Evolutionary conservation across 2,329 filamentous ascomycete species (phyloP), one percentile per base, ranked within the genome.

Genomic region (Trichoderma asperellum): DNA sequence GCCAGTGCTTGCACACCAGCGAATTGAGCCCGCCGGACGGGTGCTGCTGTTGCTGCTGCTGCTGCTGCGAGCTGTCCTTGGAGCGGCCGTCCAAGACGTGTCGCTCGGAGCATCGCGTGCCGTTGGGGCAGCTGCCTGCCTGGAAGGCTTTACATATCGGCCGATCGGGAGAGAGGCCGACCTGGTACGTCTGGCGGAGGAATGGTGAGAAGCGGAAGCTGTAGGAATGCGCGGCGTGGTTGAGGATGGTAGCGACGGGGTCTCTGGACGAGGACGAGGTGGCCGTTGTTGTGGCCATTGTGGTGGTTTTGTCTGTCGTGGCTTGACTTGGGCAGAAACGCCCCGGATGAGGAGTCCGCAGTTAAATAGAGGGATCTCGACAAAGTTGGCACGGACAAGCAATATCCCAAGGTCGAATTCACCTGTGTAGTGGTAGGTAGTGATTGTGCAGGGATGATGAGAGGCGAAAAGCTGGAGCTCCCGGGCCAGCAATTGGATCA

Each of bases 1-100:
- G 89, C 90, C 96, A 98, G 85, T 98, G 96, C 84, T 99, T 99
- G 89, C 96, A 99, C 71, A 99, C 95, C 18, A 98, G 89, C 77
- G 88, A 92, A 82, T 91, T 92, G 79, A 91, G 91, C 40, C 89
- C 89, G 52, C 84, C 80, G 16, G 79, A 76, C n/a, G 77, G 78
- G 70, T 78, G 76, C 24, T 76, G 72, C 40, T 43, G 40, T 5
- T 32, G 32, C 18, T 43, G 37, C 5, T 74, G 72, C 70, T 78
- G 77, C 75, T 68, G 52, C 47, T 49, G 47, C 47, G 47, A 49
- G 47, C 47, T 21, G 79, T 70, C 83, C 80, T 83, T 97, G 95
- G 64, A 55, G 40, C 72, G 72, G 24, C 76, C 73, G 83, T 80
- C 77, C 35, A 81, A 79, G 70, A 84, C 81, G 83, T 98, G 95